Percentiles rank a stretch among this genome's conserved stretches.
These are phyloP conservation scores for Nannochloris sp. DNA, from an alignment of 139 green algal species.

Conservation along the genomic window DNA sequence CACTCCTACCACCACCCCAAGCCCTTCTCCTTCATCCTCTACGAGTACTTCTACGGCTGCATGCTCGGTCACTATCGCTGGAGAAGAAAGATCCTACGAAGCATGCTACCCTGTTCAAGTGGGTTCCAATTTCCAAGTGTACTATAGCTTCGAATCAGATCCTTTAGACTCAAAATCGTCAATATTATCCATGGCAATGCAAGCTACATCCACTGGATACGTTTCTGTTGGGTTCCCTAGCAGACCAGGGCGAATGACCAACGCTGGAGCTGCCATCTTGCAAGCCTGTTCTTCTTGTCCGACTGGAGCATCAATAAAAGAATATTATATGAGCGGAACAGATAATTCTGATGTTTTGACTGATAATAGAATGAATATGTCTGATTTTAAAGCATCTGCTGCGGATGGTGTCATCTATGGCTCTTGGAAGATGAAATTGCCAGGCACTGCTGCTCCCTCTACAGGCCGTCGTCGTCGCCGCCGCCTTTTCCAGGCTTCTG, in stretches of 20 bases:
- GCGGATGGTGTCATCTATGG: background rate
- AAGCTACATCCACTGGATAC: too few relatives aligned
- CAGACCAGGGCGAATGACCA: conserved; percentile 20
- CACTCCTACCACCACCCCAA: too few relatives aligned
- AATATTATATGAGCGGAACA: conserved; percentile 16
- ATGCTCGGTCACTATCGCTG: too few relatives aligned
- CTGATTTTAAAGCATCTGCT: background rate
- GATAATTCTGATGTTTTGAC: conserved; percentile 7
- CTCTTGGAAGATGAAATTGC: background rate
- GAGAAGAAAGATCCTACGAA: too few relatives aligned
- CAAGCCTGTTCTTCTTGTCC: background rate
- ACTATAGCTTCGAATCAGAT: too few relatives aligned
- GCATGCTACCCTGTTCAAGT: too few relatives aligned
- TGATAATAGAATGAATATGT: conserved; percentile 8
- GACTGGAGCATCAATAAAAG: conserved; percentile 7
- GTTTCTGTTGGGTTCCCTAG: conserved; percentile 32
- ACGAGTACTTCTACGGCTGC: too few relatives aligned
- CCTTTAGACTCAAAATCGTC: too few relatives aligned
- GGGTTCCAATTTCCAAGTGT: too few relatives aligned
- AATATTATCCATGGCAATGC: too few relatives aligned
- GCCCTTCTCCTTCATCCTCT: too few relatives aligned
- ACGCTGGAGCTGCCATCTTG: conserved; percentile 22
- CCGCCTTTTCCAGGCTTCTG: background rate
- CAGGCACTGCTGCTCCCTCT: background rate
- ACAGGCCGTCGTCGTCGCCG: background rate